Evolutionary conservation across 1,284 basidiomycete species (phyloP).

Genomic region (Phlebopus sp.): DNA sequence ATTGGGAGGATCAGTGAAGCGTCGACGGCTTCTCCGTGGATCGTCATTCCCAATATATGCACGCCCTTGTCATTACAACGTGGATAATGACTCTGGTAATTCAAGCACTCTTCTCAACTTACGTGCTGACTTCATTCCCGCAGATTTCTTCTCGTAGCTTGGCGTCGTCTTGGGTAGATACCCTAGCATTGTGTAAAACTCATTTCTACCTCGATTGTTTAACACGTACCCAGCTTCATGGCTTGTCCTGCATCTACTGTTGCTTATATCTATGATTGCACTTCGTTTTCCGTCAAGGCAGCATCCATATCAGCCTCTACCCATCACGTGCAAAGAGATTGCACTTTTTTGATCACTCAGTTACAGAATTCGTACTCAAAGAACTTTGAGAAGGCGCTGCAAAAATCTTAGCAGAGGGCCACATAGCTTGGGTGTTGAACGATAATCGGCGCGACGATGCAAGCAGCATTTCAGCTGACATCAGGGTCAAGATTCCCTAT

Average conservation of each 20-base stretch:
- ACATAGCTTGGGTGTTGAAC: too few species aligned
- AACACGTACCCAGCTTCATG: background rate
- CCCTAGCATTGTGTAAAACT: background rate
- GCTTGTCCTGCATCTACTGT: background rate
- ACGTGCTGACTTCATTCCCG: background rate
- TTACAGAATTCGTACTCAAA: too few species aligned
- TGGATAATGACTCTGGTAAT: constrained; percentile 26
- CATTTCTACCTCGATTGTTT: background rate
- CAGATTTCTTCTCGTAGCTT: constrained; percentile 20
- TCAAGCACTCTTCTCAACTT: background rate
- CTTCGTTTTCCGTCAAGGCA: too few species aligned
- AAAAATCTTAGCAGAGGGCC: too few species aligned
- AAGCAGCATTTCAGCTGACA: too few species aligned
- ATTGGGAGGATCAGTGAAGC: constrained; percentile 17
- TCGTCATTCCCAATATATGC: constrained; percentile 2
- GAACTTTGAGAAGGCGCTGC: too few species aligned
- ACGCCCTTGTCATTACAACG: constrained; percentile 20
- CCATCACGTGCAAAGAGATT: too few species aligned
- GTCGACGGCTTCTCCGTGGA: constrained; percentile 13
- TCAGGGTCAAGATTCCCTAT: too few species aligned
- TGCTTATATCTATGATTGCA: background rate
- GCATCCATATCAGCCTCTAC: too few species aligned
- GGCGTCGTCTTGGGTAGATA: background rate
- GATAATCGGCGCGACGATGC: too few species aligned
- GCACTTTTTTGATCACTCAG: too few species aligned